Evolutionary conservation across 495 filamentous ascomycete genomes (phyloP).

Genomic region (Xylaria sp.): DNA sequence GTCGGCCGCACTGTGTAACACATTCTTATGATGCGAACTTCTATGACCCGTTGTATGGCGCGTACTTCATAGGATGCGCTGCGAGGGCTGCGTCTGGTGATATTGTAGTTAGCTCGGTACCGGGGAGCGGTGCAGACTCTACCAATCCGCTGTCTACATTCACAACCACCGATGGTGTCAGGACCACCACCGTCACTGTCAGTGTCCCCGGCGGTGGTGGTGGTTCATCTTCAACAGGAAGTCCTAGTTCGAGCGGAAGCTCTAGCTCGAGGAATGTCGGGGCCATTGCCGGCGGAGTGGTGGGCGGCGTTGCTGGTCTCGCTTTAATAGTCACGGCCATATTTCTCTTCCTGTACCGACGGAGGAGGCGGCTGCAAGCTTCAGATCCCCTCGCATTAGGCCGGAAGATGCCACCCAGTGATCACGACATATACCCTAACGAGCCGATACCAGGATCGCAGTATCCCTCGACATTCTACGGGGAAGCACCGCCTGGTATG

Average conservation of each 20-base stretch:
- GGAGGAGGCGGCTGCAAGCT: slow-evolving; percentile 23
- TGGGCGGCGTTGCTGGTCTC: slow-evolving; percentile 48
- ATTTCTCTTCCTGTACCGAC: slow-evolving; percentile 36
- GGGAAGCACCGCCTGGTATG: slow-evolving; percentile 42
- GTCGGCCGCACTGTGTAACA: slow-evolving; percentile 37
- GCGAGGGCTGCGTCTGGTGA: slow-evolving; percentile 30
- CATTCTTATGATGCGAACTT: slow-evolving; percentile 39
- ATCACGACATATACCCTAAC: slow-evolving; percentile 26
- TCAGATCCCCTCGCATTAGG: slow-evolving; percentile 22
- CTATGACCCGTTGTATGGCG: slow-evolving; percentile 37
- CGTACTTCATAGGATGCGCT: slow-evolving; percentile 41
- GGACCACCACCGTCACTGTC: slow-evolving; percentile 34
- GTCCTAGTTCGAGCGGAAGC: background rate
- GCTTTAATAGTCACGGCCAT: slow-evolving; percentile 41
- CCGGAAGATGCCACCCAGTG: slow-evolving; percentile 28
- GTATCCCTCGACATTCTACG: slow-evolving; percentile 41
- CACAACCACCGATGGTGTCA: slow-evolving; percentile 19
- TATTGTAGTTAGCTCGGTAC: slow-evolving; percentile 33
- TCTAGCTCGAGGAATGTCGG: slow-evolving; percentile 31
- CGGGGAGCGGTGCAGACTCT: slow-evolving; percentile 23
- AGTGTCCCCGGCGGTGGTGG: slow-evolving; percentile 21
- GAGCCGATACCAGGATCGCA: slow-evolving; percentile 33
- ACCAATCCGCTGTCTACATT: slow-evolving; percentile 26
- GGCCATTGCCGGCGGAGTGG: slow-evolving; percentile 49
- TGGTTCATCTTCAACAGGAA: slow-evolving; percentile 28